A percentile compares a stretch with the other conserved stretches of the same genome.
Evolutionary conservation across 108 stramenopile genomes (phyloP).

Genomic region (Cyclotella baltica): DNA sequence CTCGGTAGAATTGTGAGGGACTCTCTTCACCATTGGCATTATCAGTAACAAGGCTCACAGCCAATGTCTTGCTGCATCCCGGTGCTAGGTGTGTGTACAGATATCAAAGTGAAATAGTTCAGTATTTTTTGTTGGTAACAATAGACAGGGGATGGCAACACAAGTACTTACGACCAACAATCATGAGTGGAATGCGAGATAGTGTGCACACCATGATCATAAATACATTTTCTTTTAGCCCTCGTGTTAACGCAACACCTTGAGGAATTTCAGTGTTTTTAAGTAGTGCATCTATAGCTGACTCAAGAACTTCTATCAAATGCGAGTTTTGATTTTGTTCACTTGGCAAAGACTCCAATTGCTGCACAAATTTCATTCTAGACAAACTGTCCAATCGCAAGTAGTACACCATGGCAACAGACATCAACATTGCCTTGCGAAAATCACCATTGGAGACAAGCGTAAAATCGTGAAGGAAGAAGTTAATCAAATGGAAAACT

Average conservation of each 20-base stretch:
- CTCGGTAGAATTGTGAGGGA: conserved; percentile 23
- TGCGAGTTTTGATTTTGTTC: conserved; percentile 11
- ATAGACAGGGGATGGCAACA: background rate
- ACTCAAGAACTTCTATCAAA: conserved; percentile 22
- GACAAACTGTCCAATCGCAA: conserved; percentile 21
- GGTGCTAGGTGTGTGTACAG: background rate
- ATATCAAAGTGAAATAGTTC: background rate
- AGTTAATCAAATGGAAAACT: conserved; percentile 33
- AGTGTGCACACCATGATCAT: conserved; percentile 36
- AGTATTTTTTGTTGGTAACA: background rate
- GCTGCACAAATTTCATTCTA: conserved; percentile 15
- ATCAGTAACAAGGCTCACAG: conserved; percentile 44
- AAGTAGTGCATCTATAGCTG: conserved; percentile 25
- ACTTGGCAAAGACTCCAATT: conserved; percentile 21
- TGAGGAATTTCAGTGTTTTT: conserved; percentile 27
- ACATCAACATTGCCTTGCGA: conserved; percentile 29
- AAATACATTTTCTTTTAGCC: conserved; percentile 45
- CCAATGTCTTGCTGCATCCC: conserved; percentile 25
- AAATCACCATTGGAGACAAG: background rate
- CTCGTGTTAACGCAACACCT: conserved; percentile 28
- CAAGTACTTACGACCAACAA: conserved; percentile 28
- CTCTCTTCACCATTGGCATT: conserved; percentile 48
- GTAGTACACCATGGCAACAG: conserved; percentile 42
- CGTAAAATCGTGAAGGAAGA: conserved; percentile 32
- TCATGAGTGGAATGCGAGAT: conserved; percentile 33